Conservation (phyloP, 352 stramenopile genomes). For the Thraustochytrium sp. region DNA sequence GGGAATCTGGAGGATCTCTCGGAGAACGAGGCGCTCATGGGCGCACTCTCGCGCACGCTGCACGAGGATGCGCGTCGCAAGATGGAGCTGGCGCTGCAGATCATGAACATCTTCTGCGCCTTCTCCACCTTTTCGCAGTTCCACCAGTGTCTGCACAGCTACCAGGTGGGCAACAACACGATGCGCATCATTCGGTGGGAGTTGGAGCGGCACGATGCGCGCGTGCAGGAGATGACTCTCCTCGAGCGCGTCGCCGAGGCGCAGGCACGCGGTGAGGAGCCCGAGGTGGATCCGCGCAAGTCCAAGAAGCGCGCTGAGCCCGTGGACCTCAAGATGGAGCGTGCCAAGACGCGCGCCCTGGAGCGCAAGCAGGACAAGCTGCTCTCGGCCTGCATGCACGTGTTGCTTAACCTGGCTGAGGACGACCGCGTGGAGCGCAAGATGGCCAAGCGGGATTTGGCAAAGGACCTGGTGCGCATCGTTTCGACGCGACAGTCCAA, state of each 20-base stretch:
- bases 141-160: slow-evolving; percentile 81
- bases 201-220: slow-evolving; percentile 75
- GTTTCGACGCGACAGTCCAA: slow-evolving; percentile 63
- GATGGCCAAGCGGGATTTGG: slow-evolving; percentile 79
- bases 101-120: slow-evolving; percentile 88
- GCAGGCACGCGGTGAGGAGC: slow-evolving; percentile 43
- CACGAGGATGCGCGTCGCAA: slow-evolving; percentile 90
- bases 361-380: slow-evolving; percentile 83
- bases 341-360: slow-evolving; percentile 49
- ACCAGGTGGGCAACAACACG: slow-evolving; percentile 83
- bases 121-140: slow-evolving; percentile 91
- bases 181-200: slow-evolving; percentile 90
- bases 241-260: slow-evolving; percentile 53
- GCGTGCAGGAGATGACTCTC: slow-evolving; percentile 60
- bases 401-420: slow-evolving; percentile 87
- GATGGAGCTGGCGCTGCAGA: slow-evolving; percentile 84
- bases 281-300: slow-evolving; percentile 1
- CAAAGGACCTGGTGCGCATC: slow-evolving; percentile 44
- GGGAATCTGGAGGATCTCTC: slow-evolving; percentile 83
- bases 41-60: slow-evolving; percentile 80
- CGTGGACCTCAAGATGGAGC: slow-evolving; percentile 35
- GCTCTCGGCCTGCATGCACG: slow-evolving; percentile 82
- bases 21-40: slow-evolving; percentile 88
- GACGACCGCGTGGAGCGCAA: slow-evolving; percentile 86
- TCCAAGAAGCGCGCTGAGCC: slow-evolving; percentile 44